Evolutionary conservation across 495 filamentous ascomycete species (phyloP).

Genomic region (Chaetomium cochliodes): DNA sequence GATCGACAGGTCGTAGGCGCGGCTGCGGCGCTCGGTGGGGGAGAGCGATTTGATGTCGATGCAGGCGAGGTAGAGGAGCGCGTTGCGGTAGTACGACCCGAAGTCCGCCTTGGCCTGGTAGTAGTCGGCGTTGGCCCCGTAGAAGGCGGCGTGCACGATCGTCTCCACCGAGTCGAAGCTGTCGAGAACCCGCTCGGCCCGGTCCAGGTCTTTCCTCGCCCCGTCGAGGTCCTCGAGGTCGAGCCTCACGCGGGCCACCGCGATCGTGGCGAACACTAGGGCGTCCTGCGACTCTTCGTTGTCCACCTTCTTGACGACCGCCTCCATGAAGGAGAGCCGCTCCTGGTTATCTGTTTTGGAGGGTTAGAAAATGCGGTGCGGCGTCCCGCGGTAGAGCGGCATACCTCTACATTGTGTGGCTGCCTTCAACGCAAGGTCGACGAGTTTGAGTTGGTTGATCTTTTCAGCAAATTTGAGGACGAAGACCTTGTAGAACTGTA

Average conservation of each 20-base stretch:
- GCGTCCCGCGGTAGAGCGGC: constrained; percentile 16
- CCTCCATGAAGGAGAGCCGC: constrained; percentile 80
- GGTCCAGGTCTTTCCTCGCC: constrained; percentile 80
- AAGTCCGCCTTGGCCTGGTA: constrained; percentile 92
- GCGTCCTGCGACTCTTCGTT: constrained; percentile 92
- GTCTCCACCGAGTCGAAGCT: constrained; percentile 93
- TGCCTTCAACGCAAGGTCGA: constrained; percentile 80
- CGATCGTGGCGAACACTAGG: constrained; percentile 87
- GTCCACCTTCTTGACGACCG: constrained; percentile 84
- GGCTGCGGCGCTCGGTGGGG: constrained; percentile 66
- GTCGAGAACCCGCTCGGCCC: constrained; percentile 83
- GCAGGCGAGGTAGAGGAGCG: constrained; percentile 97
- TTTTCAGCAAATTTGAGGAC: constrained; percentile 94
- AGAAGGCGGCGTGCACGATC: constrained; percentile 94
- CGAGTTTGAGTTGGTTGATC: constrained; percentile 98
- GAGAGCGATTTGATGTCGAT: constrained; percentile 76
- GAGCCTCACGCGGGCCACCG: constrained; percentile 86
- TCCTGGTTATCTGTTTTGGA: constrained; percentile 70
- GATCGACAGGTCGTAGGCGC: constrained; percentile 89
- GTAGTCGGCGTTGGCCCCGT: constrained; percentile 92
- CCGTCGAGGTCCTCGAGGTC: constrained; percentile 70
- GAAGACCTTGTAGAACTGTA: constrained; percentile 90
- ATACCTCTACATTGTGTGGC: constrained; percentile 83
- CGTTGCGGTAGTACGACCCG: constrained; percentile 92
- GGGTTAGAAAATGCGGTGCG: neutral